Evolutionary conservation across 2,329 filamentous ascomycete genomes (phyloP), one percentile per base, ranked within the genome.

Genomic region (Aspergillus quadricinctus): DNA sequence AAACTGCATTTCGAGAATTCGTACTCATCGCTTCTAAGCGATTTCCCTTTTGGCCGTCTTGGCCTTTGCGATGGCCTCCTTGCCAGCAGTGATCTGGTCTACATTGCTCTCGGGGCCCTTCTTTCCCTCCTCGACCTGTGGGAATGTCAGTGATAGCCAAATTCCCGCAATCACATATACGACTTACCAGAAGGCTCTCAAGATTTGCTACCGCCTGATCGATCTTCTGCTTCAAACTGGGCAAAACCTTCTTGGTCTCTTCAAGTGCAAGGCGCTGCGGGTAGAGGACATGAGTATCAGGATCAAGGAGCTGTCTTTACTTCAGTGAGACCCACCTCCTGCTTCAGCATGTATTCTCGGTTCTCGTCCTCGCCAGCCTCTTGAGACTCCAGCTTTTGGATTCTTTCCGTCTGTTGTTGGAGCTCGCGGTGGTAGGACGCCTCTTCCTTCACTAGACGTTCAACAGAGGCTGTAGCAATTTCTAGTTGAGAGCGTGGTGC

Each of bases 381-480:
- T 64, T 88, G 85, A 48, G 80, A 78, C 71, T 87, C 81, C 19
- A 96, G 81, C 71, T 86, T 84, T 72, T 83, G 77, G 61, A 95
- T 83, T 55, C 88, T 84, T 59, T 83, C 81, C 65, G 89, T 81
- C 72, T 97, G 92, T 62, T 87, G 80, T 61, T 83, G 79, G 21
- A 92, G 82, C 74, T 99, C 94, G 70, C 88, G 88, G 80, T 92
- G 88, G 78, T 99, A 97, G 66, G 88, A 93, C 41, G 83, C 80
- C 74, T 97, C 90, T 75, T 99, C 94, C 75, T 96, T 97, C 63
- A 96, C 84, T 49, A 97, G 84, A 57, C 94, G 90, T 66, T 83
- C 81, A 64, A 97, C 85, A 21, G 90, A 86, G 59, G 87, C 84
- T 25, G 90, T 94, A 48, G 88, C 86, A 70, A 97, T 94, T 90